Percentiles rank a stretch among this genome's conserved stretches.
Conservation (phyloP, 768 basidiomycete species). For the Mrakia gelida region DNA sequence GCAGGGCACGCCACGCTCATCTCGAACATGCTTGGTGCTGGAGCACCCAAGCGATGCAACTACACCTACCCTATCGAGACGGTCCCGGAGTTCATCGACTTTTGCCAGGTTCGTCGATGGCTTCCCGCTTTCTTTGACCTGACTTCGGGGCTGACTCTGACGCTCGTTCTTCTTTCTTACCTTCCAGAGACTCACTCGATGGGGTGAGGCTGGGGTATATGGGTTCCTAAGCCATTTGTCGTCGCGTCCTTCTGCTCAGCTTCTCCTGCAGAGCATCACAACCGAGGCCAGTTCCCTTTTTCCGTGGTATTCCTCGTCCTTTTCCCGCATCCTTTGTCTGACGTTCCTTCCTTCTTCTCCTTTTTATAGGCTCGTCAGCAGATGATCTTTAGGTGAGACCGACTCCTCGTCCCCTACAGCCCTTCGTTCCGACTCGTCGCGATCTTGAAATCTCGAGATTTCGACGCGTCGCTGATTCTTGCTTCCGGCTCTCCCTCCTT, state of each 20-base stretch:
- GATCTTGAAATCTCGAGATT: too few species aligned
- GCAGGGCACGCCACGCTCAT: constrained; percentile 58
- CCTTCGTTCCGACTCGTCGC: too few species aligned
- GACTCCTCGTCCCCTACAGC: too few species aligned
- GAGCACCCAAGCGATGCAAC: constrained; percentile 50
- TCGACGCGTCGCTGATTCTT: too few species aligned
- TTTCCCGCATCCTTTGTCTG: neutral
- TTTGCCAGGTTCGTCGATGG: constrained; percentile 48
- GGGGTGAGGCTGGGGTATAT: too few species aligned
- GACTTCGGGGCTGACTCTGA: too few species aligned
- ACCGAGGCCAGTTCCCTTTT: constrained; percentile 47
- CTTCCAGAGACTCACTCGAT: too few species aligned
- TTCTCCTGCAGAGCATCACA: constrained; percentile 57
- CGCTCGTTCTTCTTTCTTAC: too few species aligned
- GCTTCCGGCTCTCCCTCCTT: too few species aligned
- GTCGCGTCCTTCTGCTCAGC: constrained; percentile 53
- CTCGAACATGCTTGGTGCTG: constrained; percentile 51
- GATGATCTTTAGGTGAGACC: constrained; percentile 61
- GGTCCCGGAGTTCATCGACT: constrained; percentile 44
- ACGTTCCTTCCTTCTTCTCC: neutral
- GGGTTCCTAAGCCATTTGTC: too few species aligned
- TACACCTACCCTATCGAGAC: constrained; percentile 56
- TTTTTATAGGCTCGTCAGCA: constrained; percentile 53
- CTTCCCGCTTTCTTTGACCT: constrained; percentile 48
- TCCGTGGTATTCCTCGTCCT: neutral